Evolutionary conservation across 129 eudicot species (phyloP), one percentile per base, ranked within the genome.

Genomic region (Centrapalus pauciflorus): DNA sequence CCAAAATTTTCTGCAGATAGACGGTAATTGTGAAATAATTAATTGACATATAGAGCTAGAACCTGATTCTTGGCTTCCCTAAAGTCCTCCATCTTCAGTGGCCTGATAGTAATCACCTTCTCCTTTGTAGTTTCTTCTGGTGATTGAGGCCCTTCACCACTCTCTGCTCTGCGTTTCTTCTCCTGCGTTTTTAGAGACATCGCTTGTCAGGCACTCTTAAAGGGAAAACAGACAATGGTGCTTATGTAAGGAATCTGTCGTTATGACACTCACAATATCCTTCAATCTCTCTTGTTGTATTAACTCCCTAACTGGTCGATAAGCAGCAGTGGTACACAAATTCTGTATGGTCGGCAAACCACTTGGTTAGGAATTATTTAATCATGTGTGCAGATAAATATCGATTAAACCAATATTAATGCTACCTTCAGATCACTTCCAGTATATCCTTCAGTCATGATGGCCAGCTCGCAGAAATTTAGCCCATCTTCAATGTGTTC

Each of bases 351-450:
- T 30, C 34, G 56, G 38, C 19, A 37, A 32, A 50, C 7, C 27
- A 50, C 2, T 3, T 7, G 7, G 70, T 76, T 35, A 52, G 58
- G n/a, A 54, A 24, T 27, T 34, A 51, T 37, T 40, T 35, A 28
- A 45, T 55, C 41, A 33, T 54, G 55, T 32, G 32, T 46, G 12
- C 46, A 55, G 46, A 48, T 28, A 21, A 45, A 14, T 24, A 34
- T 0, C 20, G 19, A 11, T 27, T 38, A 52, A 64, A 37, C 34
- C 4, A 33, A 3, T n/a, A n/a, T n/a, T n/a, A 37, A 59, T 23
- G 8, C 13, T 50, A 93, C 98, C 98, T 93, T 93, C 19, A 93
- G 62, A 74, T 93, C 98, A 79, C 98, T 93, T 64, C 96, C 98
- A 13, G 81, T 83, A 69, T 69, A 93, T 69, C 98, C 98, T 75